Conservation (phyloP, 2,329 filamentous ascomycete genomes). For the Phaeosphaeriaceae sp. region DNA sequence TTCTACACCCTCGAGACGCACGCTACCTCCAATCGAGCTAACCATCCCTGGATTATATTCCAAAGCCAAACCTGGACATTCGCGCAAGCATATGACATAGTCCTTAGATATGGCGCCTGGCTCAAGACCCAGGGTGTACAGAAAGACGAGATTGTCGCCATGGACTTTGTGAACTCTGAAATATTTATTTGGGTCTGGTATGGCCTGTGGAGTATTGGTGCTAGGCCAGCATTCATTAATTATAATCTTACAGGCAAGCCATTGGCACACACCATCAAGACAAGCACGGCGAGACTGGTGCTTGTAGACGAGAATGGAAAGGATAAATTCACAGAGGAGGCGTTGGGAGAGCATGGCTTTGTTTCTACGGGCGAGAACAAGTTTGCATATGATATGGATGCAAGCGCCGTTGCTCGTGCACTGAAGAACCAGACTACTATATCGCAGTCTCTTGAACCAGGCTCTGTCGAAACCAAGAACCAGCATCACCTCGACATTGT, state of each 20-base stretch:
- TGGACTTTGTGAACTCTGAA: slow-evolving; percentile 48
- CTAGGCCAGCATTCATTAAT: slow-evolving; percentile 49
- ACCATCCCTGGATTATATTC: slow-evolving; percentile 43
- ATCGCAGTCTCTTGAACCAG: slow-evolving; percentile 12
- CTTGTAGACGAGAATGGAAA: slow-evolving; percentile 62
- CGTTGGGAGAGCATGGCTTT: slow-evolving; percentile 41
- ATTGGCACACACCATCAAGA: slow-evolving; percentile 60
- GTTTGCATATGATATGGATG: slow-evolving; percentile 34
- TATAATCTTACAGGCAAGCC: slow-evolving; percentile 47
- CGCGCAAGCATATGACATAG: slow-evolving; percentile 41
- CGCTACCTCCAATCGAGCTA: slow-evolving; percentile 33
- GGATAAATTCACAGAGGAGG: slow-evolving; percentile 35
- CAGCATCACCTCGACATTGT: slow-evolving; percentile 36
- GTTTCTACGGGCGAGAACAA: slow-evolving; percentile 9
- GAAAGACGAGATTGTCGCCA: slow-evolving; percentile 46
- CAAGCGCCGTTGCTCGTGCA: slow-evolving; percentile 21
- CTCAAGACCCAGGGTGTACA: slow-evolving; percentile 43
- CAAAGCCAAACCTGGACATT: slow-evolving; percentile 44
- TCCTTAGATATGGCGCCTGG: slow-evolving; percentile 46
- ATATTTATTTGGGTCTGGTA: slow-evolving; percentile 49
- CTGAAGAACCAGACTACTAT: slow-evolving; percentile 27
- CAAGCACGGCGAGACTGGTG: slow-evolving; percentile 63
- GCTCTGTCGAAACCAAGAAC: slow-evolving; percentile 12
- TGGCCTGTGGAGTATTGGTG: slow-evolving; percentile 47
- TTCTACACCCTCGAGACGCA: slow-evolving; percentile 45